These are phyloP conservation scores for Choanephora cucurbitarum DNA, from an alignment of 371 early-diverging fungal species.

Conservation along the genomic window DNA sequence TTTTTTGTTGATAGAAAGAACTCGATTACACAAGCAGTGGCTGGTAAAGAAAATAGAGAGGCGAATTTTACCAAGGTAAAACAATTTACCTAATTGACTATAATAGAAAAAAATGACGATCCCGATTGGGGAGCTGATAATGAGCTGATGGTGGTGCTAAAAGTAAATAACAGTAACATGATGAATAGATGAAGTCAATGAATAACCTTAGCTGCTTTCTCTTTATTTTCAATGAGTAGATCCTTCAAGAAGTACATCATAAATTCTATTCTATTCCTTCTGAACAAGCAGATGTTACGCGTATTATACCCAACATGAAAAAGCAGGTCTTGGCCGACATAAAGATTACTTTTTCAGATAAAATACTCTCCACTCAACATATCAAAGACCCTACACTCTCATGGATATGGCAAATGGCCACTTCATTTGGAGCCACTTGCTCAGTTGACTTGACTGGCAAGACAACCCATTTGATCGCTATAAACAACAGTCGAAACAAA, in stretches of 20 bases:
- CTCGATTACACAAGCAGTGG: conserved; percentile 8
- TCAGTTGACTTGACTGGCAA: conserved; percentile 51
- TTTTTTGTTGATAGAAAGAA: not conserved
- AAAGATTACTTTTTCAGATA: conserved; percentile 52
- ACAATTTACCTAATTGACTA: not conserved
- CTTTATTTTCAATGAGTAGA: conserved; percentile 22
- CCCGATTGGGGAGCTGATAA: conserved; percentile 33
- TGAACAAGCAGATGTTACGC: conserved; percentile 49
- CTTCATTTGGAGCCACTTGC: conserved; percentile 73
- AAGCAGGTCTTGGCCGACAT: conserved; percentile 46
- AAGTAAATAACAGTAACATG: conserved; percentile 47
- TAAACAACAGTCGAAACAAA: conserved; percentile 48
- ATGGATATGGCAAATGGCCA: conserved; percentile 76
- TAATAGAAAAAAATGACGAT: conserved; percentile 8
- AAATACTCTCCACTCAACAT: conserved; percentile 11
- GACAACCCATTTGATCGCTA: conserved; percentile 80
- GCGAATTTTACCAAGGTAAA: not conserved
- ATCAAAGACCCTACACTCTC: conserved; percentile 43
- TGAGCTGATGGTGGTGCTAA: conserved; percentile 53
- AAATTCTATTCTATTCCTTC: conserved; percentile 41
- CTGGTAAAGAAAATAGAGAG: conserved; percentile 6
- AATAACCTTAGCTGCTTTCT: not conserved
- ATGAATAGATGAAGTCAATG: not conserved
- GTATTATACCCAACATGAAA: conserved; percentile 56
- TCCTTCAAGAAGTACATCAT: conserved; percentile 55